Evolutionary conservation across 768 basidiomycete species (phyloP), one percentile per base, ranked within the genome.

Genomic region (Cantharellus anzutake): DNA sequence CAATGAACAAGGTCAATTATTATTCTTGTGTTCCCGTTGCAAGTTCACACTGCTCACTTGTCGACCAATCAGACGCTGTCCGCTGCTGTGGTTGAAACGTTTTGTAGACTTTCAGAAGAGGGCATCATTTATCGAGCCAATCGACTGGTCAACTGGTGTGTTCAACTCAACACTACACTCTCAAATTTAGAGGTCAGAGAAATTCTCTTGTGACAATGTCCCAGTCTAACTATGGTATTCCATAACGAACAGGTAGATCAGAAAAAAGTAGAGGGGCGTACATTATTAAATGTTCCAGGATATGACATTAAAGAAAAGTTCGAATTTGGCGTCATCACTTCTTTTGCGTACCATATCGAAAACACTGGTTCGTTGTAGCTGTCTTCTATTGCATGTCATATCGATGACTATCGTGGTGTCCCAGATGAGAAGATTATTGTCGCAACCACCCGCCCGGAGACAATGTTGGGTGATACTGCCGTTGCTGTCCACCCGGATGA

Each of bases 91-190:
- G 75, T 82, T 37, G 92, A 97, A 70, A 87, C 81, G 2, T 99
- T 99, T 72, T 93, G 89, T 70, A 76, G 77, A 41, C 72, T 99
- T 40, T 85, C 92, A 65, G 93, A 98, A 68, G 86, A 89, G 41
- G 92, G 93, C 1, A 79, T 88, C 64, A 69, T 99, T 52, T 98
- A 97, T 71, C 86, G 96, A 37, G 93, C 92, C 2, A 98, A 97
- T 67, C 83, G 94, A 34, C 78, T 99, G 51, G 94, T 98, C 61
- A 96, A 98, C 67, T 98, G 96, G 94, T 99, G 96, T 73, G 87
- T 91, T 53, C 79, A 81, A 69, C 74, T 99, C 61, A 96, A 97
- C 69, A 99, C 96, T 0, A 94, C 94, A 0, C 74, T 99, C 2
- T 98, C 94, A n/a, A 98, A 97, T 70, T 77, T 99, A 57, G 96